Base-by-base conservation (phyloP, 1,284 basidiomycete genomes). In the Spongispora temasekensis region DNA sequence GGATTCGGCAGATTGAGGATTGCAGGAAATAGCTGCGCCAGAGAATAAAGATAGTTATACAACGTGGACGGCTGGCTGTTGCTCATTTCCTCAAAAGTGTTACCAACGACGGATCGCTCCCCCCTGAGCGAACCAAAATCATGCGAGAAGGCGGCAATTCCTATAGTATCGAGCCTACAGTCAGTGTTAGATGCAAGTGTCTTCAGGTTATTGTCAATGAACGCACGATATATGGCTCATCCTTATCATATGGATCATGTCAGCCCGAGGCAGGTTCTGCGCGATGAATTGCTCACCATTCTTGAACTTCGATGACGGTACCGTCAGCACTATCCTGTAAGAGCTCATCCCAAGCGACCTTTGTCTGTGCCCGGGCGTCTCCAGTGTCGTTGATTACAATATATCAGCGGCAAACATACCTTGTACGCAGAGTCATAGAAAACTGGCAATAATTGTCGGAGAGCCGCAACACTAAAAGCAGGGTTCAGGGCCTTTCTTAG, bases 101-200 rank as follows among this genome's bases (percentile, higher is more conserved):
- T 73, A 1, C 77, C 73, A 1, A 86, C 78, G 1, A 75, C 60
- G 0, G 82, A 77, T 27, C 71, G 64, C 61, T 81, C 73, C 7
- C 84, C 85, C n/a, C 80, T 75, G 17, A 87, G 75, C 5, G 82
- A 75, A 7, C 77, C 78, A 63, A 88, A 88, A 66, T 87, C 80
- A 65, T 87, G 82, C 0, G 81, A 81, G 64, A 87, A 86, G 1
- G 84, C 84, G 2, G 83, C 81, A 42, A 87, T 83, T 8, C 85
- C 85, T 53, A 86, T 79, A 2, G 78, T 81, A 68, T 88, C 83
- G 6, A 87, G 77, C 10, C 84, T 85, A 44, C 15, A 30, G 6
- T 37, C 3, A 13, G 15, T 32, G 7, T 58, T 30, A 60, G 53
- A 50, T 21, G 12, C 48, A 3, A 9, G 19, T n/a, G 12, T 42